Evolutionary conservation across 768 basidiomycete genomes (phyloP).

Genomic region (Stropharia rugosoannulata): DNA sequence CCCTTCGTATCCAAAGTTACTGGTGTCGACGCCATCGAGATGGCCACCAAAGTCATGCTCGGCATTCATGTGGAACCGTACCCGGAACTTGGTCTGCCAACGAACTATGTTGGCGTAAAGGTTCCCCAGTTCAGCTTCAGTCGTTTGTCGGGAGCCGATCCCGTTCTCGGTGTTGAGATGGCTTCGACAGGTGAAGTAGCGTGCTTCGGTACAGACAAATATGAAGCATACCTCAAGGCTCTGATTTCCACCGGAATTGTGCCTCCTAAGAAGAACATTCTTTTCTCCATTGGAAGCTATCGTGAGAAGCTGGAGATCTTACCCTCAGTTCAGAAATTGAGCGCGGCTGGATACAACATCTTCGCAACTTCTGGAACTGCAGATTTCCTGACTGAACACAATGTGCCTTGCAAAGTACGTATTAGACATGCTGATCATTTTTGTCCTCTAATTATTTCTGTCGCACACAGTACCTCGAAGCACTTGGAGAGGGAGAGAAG

Average conservation of each 20-base stretch:
- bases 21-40: constrained; percentile 95
- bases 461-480: constrained; percentile 75
- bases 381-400: constrained; percentile 96
- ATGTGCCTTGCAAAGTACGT: constrained; percentile 85
- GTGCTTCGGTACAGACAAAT: constrained; percentile 96
- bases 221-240: constrained; percentile 97
- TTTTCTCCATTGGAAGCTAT: constrained; percentile 96
- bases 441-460: constrained; percentile 2
- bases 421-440: background rate
- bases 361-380: constrained; percentile 97
- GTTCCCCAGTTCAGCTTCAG: constrained; percentile 99
- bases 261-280: constrained; percentile 94
- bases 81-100: constrained; percentile 82
- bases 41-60: constrained; percentile 99
- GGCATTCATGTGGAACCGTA: constrained; percentile 87
- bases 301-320: constrained; percentile 97
- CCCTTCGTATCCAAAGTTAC: constrained; percentile 99
- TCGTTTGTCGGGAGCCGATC: constrained; percentile 94
- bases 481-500: constrained; percentile 72
- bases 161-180: constrained; percentile 98
- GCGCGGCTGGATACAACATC: constrained; percentile 89
- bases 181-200: constrained; percentile 99
- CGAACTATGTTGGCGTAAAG: constrained; percentile 97
- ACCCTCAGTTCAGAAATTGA: constrained; percentile 93
- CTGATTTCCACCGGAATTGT: constrained; percentile 95